These are phyloP conservation scores for Saprolegnia parasitica DNA, from an alignment of 352 stramenopile genomes.

Conservation along the genomic window DNA sequence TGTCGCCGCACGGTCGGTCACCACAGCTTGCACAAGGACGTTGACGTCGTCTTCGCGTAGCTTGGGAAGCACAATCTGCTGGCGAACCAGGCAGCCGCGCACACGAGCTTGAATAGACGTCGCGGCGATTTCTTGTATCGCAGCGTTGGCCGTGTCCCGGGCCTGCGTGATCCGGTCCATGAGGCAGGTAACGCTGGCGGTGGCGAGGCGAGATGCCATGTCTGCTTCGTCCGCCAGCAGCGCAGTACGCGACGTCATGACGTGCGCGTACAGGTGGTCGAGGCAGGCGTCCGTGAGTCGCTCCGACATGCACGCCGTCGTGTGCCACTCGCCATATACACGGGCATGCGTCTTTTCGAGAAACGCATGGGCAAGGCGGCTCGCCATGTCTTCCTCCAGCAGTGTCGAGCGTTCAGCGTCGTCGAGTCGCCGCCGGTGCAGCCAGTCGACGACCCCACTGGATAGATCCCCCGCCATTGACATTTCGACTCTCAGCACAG, in stretches of 20 bases:
- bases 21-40: not conserved
- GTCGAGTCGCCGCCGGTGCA: too few relatives aligned
- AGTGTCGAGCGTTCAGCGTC: not conserved
- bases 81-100: slow-evolving; percentile 49
- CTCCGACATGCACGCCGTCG: not conserved
- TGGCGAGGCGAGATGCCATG: not conserved
- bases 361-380: not conserved
- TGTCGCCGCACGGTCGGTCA: not conserved
- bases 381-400: not conserved
- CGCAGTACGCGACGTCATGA: too few relatives aligned
- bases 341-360: not conserved
- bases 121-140: slow-evolving; percentile 43
- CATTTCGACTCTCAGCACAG: too few relatives aligned
- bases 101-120: slow-evolving; percentile 66
- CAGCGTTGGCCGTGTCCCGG: slow-evolving; percentile 29
- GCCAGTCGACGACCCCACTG: too few relatives aligned
- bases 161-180: slow-evolving; percentile 14
- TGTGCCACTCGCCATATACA: not conserved
- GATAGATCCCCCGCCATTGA: too few relatives aligned
- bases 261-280: not conserved
- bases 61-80: slow-evolving; percentile 31
- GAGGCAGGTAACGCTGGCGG: not conserved
- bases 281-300: not conserved
- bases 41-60: slow-evolving; percentile 25
- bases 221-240: not conserved